Base-by-base conservation (phyloP, 164 flowering plant species). In the Akebia trifoliata region DNA sequence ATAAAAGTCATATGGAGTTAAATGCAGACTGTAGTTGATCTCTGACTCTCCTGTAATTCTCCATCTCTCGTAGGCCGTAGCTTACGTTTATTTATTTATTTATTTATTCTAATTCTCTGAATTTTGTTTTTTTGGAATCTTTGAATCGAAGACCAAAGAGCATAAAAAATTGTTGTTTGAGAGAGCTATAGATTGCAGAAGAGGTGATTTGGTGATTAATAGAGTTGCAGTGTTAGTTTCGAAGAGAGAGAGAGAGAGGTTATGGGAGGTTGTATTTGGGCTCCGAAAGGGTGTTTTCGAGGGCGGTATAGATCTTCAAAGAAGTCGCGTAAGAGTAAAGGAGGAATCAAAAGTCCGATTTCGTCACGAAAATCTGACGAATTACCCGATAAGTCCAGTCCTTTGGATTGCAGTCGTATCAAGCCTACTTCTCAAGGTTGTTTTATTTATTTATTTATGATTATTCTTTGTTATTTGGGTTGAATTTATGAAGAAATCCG, bases 231-330 rank as follows among this genome's bases (percentile, higher is more conserved):
- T 2, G 8, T 46, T 49, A 26, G 53, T 17, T 42, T 3, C 0
- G 20, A n/a, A 9, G 20, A 24, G 22, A 17, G 25, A 42, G 8
- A 38, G 24, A 42, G 20, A 24, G 34, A 21, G 53, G 18, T 7
- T 26, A 49, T 49, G 53, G 53, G 53, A 29, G 34, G 53, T 15
- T 49, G 53, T 49, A 21, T 49, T 6, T 49, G 34, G 7, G 29
- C 34, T 15, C 18, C 11, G 8, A 21, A 49, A 30, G 53, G 53
- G 7, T 49, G 53, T 49, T 32, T 49, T 22, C 26, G 26, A 49
- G 2, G 48, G 9, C 20, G 34, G 6, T 29, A 20, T 49, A 26
- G 34, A 26, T 49, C 46, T 42, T 42, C 53, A 29, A 29, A 49
- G 53, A 49, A 49, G 9, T 42, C 46, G 15, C 34, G 53, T 2